Evolutionary conservation across 768 basidiomycete species (phyloP).

Genomic region (Lactifluus hygrophoroides): DNA sequence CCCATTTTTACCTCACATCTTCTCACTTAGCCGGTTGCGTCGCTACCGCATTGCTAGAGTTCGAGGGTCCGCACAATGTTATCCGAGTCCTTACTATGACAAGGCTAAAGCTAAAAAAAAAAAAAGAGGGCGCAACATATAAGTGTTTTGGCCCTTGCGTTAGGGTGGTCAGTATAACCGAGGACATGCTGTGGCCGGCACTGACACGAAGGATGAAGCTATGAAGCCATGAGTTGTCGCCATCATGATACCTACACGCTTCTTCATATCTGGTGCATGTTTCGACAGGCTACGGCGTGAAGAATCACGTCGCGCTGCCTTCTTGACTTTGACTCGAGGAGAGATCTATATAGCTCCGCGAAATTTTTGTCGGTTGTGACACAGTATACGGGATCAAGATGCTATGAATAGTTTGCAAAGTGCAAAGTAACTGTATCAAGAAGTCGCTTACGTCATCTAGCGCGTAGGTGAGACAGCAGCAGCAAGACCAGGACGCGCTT

Average conservation of each 20-base stretch:
- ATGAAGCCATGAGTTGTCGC: background rate
- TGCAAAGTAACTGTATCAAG: background rate
- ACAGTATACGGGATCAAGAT: background rate
- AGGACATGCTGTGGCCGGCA: background rate
- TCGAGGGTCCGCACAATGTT: background rate
- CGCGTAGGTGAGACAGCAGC: background rate
- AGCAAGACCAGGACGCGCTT: conserved; percentile 12
- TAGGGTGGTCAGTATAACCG: background rate
- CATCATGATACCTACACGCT: background rate
- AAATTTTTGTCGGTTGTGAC: background rate
- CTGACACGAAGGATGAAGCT: background rate
- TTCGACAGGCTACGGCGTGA: background rate
- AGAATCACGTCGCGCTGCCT: background rate
- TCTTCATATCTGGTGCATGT: background rate
- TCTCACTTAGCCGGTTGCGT: background rate
- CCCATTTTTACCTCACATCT: background rate
- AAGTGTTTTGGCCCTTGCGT: background rate
- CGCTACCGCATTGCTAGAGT: background rate
- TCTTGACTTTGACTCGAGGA: background rate
- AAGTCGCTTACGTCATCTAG: conserved; percentile 11
- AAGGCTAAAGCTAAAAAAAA: background rate
- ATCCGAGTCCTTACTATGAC: background rate
- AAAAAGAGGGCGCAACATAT: background rate
- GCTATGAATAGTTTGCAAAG: background rate
- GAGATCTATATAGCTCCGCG: background rate